Conservation (phyloP, 1,284 basidiomycete species). For the Ceratobasidium sp. region DNA sequence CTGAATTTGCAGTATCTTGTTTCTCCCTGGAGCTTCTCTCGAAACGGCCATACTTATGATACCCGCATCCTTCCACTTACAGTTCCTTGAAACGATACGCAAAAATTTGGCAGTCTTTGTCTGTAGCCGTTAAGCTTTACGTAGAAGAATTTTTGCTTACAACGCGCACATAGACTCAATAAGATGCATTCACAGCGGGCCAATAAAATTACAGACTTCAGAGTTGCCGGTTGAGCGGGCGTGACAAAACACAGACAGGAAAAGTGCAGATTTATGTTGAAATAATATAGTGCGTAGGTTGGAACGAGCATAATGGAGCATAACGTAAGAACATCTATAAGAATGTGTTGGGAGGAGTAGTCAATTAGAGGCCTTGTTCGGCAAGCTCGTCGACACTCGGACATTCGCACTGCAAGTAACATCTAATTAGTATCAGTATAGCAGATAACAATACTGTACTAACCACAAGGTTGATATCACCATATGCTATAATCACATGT, state of each 20-base stretch:
- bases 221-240: slow-evolving; percentile 36
- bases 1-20: too few relatives aligned
- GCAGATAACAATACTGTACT: slow-evolving; percentile 51
- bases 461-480: slow-evolving; percentile 81
- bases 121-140: too few relatives aligned
- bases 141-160: too few relatives aligned
- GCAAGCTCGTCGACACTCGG: slow-evolving; percentile 81
- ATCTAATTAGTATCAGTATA: slow-evolving; percentile 21
- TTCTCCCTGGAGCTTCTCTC: too few relatives aligned
- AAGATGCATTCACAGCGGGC: background rate
- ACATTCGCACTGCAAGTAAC: slow-evolving; percentile 75
- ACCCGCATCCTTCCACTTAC: too few relatives aligned
- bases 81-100: too few relatives aligned
- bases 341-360: background rate
- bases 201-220: background rate
- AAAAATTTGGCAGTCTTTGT: too few relatives aligned
- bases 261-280: slow-evolving; percentile 20
- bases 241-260: slow-evolving; percentile 10
- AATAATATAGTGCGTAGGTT: slow-evolving; percentile 22
- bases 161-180: background rate
- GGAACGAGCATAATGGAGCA: background rate
- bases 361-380: slow-evolving; percentile 34
- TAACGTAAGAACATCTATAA: background rate
- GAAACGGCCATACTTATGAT: too few relatives aligned
- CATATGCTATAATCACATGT: slow-evolving; percentile 64